A percentile compares a stretch with the other conserved stretches of the same genome.
phyloP scores from a whole-genome alignment of 2,329 filamentous ascomycete species.

The Chaetomiaceae sp. region DNA sequence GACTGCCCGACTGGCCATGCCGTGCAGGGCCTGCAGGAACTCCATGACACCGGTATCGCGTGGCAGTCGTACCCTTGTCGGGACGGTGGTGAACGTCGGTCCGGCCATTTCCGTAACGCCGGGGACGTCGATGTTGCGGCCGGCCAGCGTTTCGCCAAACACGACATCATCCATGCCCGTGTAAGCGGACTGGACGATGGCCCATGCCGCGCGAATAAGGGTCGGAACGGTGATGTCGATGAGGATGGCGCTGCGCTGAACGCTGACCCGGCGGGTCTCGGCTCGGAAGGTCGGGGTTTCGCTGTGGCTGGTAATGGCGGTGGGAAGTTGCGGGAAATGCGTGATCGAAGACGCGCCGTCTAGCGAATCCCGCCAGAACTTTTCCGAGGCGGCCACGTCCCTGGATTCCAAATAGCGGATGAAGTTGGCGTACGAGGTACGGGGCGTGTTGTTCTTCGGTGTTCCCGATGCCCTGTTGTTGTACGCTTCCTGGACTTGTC shows the following conservation, averaged over 20 bases:
- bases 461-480: not conserved
- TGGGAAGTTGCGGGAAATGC: conserved; percentile 36
- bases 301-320: not conserved
- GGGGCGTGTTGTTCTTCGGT: not conserved
- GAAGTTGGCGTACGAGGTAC: conserved; percentile 21
- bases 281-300: conserved; percentile 14
- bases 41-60: conserved; percentile 7
- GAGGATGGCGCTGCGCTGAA: conserved; percentile 13
- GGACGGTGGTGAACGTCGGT: conserved; percentile 27
- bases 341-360: conserved; percentile 21
- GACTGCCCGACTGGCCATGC: conserved; percentile 14
- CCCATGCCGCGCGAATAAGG: conserved; percentile 38
- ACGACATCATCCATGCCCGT: conserved; percentile 36
- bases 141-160: conserved; percentile 33
- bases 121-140: conserved; percentile 26
- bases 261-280: conserved; percentile 13
- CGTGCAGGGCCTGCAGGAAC: conserved; percentile 20
- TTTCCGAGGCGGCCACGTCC: conserved; percentile 32
- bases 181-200: conserved; percentile 34
- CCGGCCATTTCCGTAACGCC: conserved; percentile 26
- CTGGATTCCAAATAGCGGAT: conserved; percentile 19
- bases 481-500: conserved; percentile 22
- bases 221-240: conserved; percentile 23
- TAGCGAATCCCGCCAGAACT: conserved; percentile 39
- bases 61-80: conserved; percentile 16